Conservation (phyloP, 2,329 filamentous ascomycete genomes). For the Knoxdaviesia capensis region DNA sequence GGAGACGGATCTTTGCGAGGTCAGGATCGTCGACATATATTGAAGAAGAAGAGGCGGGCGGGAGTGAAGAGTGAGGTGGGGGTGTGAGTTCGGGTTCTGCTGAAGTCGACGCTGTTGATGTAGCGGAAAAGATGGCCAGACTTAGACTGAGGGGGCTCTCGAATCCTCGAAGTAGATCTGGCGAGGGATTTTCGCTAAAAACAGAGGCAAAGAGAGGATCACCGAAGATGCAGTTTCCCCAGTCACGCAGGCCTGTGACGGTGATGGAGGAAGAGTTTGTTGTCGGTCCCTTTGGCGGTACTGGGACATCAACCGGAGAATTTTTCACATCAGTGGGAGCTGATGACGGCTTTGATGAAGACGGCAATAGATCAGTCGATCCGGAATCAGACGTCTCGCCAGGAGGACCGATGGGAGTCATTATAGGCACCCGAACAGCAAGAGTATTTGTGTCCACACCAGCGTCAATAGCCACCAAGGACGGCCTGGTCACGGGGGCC, state of each 20-base stretch:
- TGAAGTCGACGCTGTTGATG: too few relatives aligned
- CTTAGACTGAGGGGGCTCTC: constrained; percentile 6
- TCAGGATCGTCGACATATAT: constrained; percentile 20
- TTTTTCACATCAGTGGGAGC: not conserved
- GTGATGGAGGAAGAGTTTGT: constrained; percentile 7
- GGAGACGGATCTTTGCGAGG: constrained; percentile 22
- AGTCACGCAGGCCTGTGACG: constrained; percentile 33
- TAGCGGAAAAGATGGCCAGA: too few relatives aligned
- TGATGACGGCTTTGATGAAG: not conserved
- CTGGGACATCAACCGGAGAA: not conserved
- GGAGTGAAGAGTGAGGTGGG: not conserved
- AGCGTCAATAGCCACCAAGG: constrained; percentile 33
- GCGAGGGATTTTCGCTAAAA: constrained; percentile 23
- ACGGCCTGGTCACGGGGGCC: constrained; percentile 28
- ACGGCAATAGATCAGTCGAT: not conserved
- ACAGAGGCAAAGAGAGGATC: constrained; percentile 33
- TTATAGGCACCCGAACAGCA: constrained; percentile 10
- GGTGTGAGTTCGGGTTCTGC: not conserved
- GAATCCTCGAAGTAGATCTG: constrained; percentile 28
- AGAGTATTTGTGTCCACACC: constrained; percentile 29
- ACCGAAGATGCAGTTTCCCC: constrained; percentile 38
- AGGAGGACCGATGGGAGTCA: too few relatives aligned
- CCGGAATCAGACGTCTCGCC: not conserved
- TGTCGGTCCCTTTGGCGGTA: too few relatives aligned
- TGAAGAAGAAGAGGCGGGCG: constrained; percentile 1